Percentiles rank a stretch among this genome's conserved stretches.
Conservation (phyloP, 306 rosid genomes). For the Morella rubra region DNA sequence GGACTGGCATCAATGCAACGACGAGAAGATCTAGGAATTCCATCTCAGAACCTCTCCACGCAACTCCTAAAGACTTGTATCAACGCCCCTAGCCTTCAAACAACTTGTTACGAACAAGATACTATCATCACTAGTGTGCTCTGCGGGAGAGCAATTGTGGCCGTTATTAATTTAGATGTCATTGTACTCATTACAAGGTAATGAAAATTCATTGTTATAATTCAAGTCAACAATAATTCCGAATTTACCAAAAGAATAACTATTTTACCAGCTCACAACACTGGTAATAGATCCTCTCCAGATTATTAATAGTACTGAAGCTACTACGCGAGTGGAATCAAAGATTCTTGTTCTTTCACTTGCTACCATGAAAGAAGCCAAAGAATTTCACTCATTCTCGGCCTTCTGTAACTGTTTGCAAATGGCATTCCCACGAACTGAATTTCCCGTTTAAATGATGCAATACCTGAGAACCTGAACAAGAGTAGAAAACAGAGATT, state of each 20-base stretch:
- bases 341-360: neutral
- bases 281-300: no score
- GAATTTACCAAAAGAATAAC: no score
- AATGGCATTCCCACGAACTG: neutral
- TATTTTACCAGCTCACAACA: no score
- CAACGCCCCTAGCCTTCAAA: neutral
- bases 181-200: no score
- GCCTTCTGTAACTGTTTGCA: neutral
- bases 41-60: neutral
- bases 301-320: no score
- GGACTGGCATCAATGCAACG: constrained; percentile 7
- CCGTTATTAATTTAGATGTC: no score
- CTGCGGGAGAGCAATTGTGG: no score
- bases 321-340: neutral
- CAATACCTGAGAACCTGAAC: no score
- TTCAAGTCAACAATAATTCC: no score
- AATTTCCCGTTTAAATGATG: neutral
- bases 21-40: neutral
- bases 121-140: neutral
- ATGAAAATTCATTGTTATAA: no score
- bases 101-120: neutral
- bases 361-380: neutral
- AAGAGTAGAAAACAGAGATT: no score
- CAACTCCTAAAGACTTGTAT: neutral
- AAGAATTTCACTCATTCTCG: neutral